Evolutionary conservation across 768 basidiomycete species (phyloP).

Genomic region (Leucocoprinus birnbaumii): DNA sequence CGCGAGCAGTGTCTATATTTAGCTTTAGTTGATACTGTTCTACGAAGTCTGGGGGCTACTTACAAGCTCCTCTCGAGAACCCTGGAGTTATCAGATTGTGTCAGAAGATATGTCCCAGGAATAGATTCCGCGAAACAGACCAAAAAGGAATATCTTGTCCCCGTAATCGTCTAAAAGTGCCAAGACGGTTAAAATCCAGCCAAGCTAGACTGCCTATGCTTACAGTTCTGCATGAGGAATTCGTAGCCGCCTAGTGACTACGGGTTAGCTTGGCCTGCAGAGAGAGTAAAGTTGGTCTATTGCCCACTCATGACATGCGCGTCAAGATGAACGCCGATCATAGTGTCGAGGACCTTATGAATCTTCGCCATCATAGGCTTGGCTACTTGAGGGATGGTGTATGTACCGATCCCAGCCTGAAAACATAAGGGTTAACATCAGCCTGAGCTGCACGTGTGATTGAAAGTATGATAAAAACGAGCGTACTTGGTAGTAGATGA

Average conservation of each 20-base stretch:
- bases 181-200: background rate
- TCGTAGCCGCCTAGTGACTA: constrained; percentile 58
- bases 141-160: constrained; percentile 79
- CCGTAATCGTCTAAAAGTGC: constrained; percentile 53
- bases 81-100: constrained; percentile 23
- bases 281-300: background rate
- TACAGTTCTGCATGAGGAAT: constrained; percentile 78
- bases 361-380: constrained; percentile 54
- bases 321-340: constrained; percentile 58
- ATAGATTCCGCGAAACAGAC: constrained; percentile 20
- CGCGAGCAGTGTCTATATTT: constrained; percentile 46
- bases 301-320: constrained; percentile 67
- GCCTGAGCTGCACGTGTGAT: background rate
- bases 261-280: background rate
- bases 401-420: constrained; percentile 74
- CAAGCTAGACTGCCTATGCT: constrained; percentile 14
- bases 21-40: background rate
- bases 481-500: constrained; percentile 72
- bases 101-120: background rate
- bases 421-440: background rate
- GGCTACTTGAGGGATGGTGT: constrained; percentile 59
- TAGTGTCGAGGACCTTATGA: constrained; percentile 54
- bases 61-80: constrained; percentile 79
- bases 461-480: background rate
- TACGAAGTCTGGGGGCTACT: constrained; percentile 18